Percentiles rank a stretch among this genome's conserved stretches.
Conservation (phyloP, 1,284 basidiomycete genomes). For the Prillingera fragicola region DNA sequence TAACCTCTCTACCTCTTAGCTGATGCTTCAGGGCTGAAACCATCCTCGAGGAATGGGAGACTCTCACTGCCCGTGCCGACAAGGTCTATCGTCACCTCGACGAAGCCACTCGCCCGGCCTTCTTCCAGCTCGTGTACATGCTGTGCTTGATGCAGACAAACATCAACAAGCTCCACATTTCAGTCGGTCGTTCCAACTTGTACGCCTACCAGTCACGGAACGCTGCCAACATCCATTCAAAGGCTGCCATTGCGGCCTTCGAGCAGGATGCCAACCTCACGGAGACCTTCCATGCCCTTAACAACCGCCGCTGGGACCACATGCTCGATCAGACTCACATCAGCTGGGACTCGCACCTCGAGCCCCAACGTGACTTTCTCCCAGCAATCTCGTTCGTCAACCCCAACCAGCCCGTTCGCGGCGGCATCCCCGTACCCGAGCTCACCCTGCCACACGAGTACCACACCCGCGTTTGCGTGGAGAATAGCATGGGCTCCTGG, state of each 20-base stretch:
- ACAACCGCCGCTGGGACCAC: constrained; percentile 52
- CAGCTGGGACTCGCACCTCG: constrained; percentile 57
- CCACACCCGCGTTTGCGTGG: constrained; percentile 58
- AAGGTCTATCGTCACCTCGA: constrained; percentile 57
- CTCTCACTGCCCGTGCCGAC: constrained; percentile 54
- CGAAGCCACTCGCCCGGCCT: constrained; percentile 54
- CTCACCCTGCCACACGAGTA: constrained; percentile 44
- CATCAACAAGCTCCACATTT: constrained; percentile 57
- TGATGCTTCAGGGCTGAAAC: constrained; percentile 54
- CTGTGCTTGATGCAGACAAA: constrained; percentile 53
- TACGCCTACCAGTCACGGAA: constrained; percentile 60
- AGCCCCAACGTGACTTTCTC: constrained; percentile 57
- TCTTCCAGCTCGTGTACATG: constrained; percentile 64
- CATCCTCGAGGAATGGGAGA: constrained; percentile 54
- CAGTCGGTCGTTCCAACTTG: constrained; percentile 54
- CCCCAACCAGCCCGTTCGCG: constrained; percentile 13
- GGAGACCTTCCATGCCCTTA: constrained; percentile 56
- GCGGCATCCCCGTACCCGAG: constrained; percentile 46
- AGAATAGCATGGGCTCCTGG: constrained; percentile 54
- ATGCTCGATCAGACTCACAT: constrained; percentile 61
- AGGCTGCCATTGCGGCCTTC: constrained; percentile 52
- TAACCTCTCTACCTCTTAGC: constrained; percentile 13
- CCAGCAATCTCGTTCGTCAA: constrained; percentile 25
- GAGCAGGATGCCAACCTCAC: constrained; percentile 31
- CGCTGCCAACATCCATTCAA: constrained; percentile 58